Base-by-base conservation (phyloP, 192 early-diverging fungal genomes). In the Entomortierella lignicola region DNA sequence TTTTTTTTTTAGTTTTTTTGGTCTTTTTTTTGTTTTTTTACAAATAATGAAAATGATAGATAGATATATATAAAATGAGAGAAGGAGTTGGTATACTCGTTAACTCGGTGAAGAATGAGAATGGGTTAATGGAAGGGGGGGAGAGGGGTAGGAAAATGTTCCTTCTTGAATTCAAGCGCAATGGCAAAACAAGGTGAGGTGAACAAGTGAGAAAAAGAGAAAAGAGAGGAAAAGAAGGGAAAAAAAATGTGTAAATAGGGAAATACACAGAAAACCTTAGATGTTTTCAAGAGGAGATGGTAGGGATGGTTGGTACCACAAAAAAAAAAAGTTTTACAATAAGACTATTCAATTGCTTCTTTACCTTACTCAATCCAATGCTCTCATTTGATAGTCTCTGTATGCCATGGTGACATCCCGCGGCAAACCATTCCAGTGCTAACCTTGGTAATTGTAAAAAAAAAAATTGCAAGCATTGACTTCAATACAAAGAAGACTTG, bases 121-220 rank as follows among this genome's bases (percentile, higher is more conserved):
- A 56, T 41, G 55, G 25, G 17, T 11, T 43, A 59, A 43, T 31
- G 42, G 54, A 41, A 58, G 54, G n/a, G 57, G 37, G 27, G 58
- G 55, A 0, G 11, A 20, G 5, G 10, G 32, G n/a, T n/a, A 4
- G 26, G 20, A 29, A 42, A 27, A 18, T 32, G 26, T 51, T 32
- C 55, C 56, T 67, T 59, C 66, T 60, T 69, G 70, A 72, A 72
- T 72, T 63, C 70, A 63, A 48, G 32, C 70, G 63, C 70, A 58
- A 63, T 72, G 70, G 63, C 70, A 21, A 72, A 55, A 63, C 70
- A 72, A 72, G 70, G 70, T 72, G 70, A 31, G 67, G 61, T 44
- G 60, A 71, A 70, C 47, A 53, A 61, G 39, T 43, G 41, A 37
- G 27, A 47, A 34, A 27, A 20, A 69, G 30, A 54, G 18, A 31